phyloP scores from a whole-genome alignment of 192 early-diverging fungal species.

The Linnemannia hyalina region DNA sequence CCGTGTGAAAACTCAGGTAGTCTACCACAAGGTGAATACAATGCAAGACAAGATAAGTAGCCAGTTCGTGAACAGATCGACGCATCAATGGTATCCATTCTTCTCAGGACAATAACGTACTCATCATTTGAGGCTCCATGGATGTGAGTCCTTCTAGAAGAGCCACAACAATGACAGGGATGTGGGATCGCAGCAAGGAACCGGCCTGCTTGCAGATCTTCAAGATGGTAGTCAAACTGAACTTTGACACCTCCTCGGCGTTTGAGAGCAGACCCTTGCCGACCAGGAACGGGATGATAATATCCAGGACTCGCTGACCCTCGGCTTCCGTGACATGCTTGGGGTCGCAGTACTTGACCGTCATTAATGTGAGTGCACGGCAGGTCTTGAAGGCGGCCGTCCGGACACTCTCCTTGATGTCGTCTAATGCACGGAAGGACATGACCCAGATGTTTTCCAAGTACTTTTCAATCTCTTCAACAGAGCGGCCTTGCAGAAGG shows the following conservation, averaged over 20 bases:
- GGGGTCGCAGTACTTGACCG: slow-evolving; percentile 90
- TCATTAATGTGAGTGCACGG: slow-evolving; percentile 82
- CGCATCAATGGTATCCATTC: not conserved
- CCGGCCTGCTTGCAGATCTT: slow-evolving; percentile 87
- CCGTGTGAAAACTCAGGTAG: slow-evolving; percentile 93
- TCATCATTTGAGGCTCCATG: slow-evolving; percentile 78
- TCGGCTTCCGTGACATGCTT: slow-evolving; percentile 64
- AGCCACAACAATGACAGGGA: slow-evolving; percentile 78
- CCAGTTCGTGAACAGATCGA: not conserved
- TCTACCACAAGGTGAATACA: slow-evolving; percentile 32
- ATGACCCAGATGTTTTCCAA: slow-evolving; percentile 90
- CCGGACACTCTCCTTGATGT: slow-evolving; percentile 94
- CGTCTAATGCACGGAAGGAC: slow-evolving; percentile 92
- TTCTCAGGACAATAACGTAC: slow-evolving; percentile 39
- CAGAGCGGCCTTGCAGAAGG: slow-evolving; percentile 74
- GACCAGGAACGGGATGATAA: slow-evolving; percentile 90
- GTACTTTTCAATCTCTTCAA: slow-evolving; percentile 80
- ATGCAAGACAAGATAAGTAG: not conserved
- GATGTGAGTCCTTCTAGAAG: slow-evolving; percentile 88
- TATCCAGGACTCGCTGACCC: slow-evolving; percentile 81
- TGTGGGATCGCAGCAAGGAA: slow-evolving; percentile 77
- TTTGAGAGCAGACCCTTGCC: slow-evolving; percentile 80
- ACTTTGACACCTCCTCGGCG: slow-evolving; percentile 90
- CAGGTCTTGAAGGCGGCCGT: slow-evolving; percentile 85
- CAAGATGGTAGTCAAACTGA: slow-evolving; percentile 83